Evolutionary conservation across 345 rosid genomes (phyloP).

Genomic region (Eucalyptus fibrosa): DNA sequence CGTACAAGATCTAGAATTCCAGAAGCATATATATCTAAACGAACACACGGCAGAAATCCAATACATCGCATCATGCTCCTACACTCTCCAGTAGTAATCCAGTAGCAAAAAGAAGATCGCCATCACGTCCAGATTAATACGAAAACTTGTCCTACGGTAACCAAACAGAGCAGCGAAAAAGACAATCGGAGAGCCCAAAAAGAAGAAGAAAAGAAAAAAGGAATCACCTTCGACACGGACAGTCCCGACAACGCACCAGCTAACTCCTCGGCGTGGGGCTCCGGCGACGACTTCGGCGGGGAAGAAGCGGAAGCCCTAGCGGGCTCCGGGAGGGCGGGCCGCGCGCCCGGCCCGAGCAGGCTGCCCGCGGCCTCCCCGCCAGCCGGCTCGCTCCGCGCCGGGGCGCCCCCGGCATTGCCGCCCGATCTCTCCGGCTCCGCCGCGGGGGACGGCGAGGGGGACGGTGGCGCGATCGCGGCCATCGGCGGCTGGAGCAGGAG

Average conservation of each 20-base stretch:
- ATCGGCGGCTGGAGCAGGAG: neutral
- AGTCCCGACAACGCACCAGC: constrained; percentile 30
- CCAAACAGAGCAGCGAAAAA: neutral
- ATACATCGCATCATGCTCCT: neutral
- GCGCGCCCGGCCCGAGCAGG: constrained; percentile 31
- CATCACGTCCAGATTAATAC: neutral
- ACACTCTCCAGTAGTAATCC: neutral
- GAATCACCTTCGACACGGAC: constrained; percentile 28
- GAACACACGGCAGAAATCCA: neutral
- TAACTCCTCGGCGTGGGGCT: constrained; percentile 15
- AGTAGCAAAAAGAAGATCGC: neutral
- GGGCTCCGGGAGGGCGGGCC: constrained; percentile 55
- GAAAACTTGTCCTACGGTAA: neutral
- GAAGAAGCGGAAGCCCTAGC: constrained; percentile 18
- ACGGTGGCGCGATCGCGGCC: neutral
- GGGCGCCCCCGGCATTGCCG: constrained; percentile 55
- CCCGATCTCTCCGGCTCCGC: neutral
- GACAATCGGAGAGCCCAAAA: neutral
- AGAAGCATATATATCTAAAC: neutral
- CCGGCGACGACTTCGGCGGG: constrained; percentile 25
- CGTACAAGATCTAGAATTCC: neutral
- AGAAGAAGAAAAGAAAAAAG: neutral
- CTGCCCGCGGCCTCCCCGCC: constrained; percentile 36
- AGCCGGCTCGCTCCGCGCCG: constrained; percentile 54
- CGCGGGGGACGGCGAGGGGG: constrained; percentile 7